phyloP scores from a whole-genome alignment of 2,329 filamentous ascomycete genomes.

The Didymella segeticola region DNA sequence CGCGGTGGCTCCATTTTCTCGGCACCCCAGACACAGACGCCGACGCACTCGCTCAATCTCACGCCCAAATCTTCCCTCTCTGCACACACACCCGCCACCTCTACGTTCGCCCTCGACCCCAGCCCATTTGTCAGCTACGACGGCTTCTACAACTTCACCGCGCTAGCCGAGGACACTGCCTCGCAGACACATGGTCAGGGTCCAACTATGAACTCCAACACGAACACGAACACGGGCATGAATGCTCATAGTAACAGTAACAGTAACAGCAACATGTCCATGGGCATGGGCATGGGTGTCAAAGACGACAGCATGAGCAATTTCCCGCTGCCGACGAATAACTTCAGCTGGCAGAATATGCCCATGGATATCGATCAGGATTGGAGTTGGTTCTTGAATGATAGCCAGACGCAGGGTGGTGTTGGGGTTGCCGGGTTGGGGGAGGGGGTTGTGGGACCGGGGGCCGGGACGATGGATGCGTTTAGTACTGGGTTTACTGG shows the following conservation, averaged over 20 bases:
- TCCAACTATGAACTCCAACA: no score
- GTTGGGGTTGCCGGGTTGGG: background rate
- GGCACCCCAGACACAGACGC: background rate
- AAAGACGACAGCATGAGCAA: constrained; percentile 42
- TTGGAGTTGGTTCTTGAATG: constrained; percentile 51
- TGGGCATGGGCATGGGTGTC: constrained; percentile 25
- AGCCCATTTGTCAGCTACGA: constrained; percentile 48
- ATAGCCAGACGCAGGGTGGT: constrained; percentile 24
- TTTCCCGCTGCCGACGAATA: constrained; percentile 44
- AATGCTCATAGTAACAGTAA: background rate
- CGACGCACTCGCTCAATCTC: background rate
- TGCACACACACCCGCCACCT: constrained; percentile 18
- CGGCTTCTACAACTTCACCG: constrained; percentile 49
- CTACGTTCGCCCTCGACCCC: constrained; percentile 21
- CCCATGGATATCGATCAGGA: constrained; percentile 52
- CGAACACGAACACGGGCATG: background rate
- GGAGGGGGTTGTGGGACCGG: background rate
- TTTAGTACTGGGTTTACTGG: constrained; percentile 8
- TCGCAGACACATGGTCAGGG: background rate
- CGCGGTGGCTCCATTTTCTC: background rate
- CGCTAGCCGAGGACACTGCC: constrained; percentile 21
- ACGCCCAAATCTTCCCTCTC: constrained; percentile 23
- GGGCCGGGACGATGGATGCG: constrained; percentile 1
- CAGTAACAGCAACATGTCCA: no score
- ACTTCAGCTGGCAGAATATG: constrained; percentile 49